Percentiles rank a stretch among this genome's conserved stretches.
phyloP scores from a whole-genome alignment of 306 rosid genomes.

The Prinsepia uniflora region DNA sequence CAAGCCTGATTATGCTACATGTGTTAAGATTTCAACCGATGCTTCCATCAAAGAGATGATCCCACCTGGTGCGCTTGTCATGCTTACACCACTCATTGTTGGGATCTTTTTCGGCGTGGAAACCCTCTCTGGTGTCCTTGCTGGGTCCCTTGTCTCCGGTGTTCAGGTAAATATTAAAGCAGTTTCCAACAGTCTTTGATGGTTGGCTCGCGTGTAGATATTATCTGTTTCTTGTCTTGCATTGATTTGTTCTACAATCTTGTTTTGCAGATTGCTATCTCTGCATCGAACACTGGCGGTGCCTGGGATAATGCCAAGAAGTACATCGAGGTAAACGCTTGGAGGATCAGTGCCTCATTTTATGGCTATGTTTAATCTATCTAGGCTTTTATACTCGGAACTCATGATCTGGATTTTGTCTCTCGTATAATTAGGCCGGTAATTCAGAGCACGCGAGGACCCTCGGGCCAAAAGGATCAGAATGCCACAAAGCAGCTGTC shows the following conservation, averaged over 20 bases:
- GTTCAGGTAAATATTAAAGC: slow-evolving; percentile 57
- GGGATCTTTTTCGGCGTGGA: slow-evolving; percentile 95
- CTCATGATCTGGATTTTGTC: slow-evolving; percentile 10
- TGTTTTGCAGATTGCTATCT: slow-evolving; percentile 67
- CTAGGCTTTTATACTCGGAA: not conserved
- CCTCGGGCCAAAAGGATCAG: slow-evolving; percentile 95
- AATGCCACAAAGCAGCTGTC: slow-evolving; percentile 88
- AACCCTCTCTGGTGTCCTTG: slow-evolving; percentile 94
- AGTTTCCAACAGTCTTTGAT: not conserved
- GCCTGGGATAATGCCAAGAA: slow-evolving; percentile 99
- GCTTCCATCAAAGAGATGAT: slow-evolving; percentile 97
- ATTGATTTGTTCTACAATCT: not conserved
- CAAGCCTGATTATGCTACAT: slow-evolving; percentile 89
- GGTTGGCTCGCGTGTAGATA: not conserved
- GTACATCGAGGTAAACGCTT: slow-evolving; percentile 71
- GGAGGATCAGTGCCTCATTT: not conserved
- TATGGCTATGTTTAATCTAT: too few relatives aligned
- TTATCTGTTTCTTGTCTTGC: not conserved
- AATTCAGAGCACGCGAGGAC: slow-evolving; percentile 83
- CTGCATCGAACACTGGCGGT: slow-evolving; percentile 99
- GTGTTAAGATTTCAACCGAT: slow-evolving; percentile 90
- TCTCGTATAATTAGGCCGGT: slow-evolving; percentile 54
- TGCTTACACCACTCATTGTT: slow-evolving; percentile 89
- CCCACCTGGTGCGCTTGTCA: slow-evolving; percentile 95
- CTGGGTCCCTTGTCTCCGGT: slow-evolving; percentile 89